Evolutionary conservation across 78 protist species (phyloP), one percentile per base, ranked within the genome.

Genomic region (Speleostelium caveatum): DNA sequence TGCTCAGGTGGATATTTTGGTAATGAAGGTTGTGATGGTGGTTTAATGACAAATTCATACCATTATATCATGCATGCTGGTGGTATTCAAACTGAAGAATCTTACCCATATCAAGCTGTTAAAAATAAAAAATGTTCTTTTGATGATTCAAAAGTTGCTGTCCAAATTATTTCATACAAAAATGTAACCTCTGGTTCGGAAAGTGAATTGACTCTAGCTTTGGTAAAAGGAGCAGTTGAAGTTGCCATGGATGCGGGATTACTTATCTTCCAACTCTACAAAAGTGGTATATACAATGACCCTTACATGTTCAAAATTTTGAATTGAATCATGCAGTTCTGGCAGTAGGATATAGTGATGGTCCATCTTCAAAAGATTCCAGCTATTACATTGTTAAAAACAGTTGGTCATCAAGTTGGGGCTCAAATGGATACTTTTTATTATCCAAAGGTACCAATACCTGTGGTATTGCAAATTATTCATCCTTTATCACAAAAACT

Each of bases 221-320:
- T 32, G 53, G 22, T 36, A 38, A 65, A 65, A n/a, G 78, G 76
- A 33, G 94, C 95, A 63, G 95, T 92, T 35, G 76, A 95, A 4
- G 94, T 95, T 0, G 97, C 95, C n/a, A 95, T 95, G 60, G 95
- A 95, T 67, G 97, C 97, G 6, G 71, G 69, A 74, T 86, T 58
- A 26, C 16, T 67, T 33, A n/a, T 86, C 39, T 95, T 95, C 94
- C 95, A 92, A 86, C 80, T 92, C 69, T 95, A 95, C 93, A 28
- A 45, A 6, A 10, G 53, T 45, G 53, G 53, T 45, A 45, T 45
- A 6, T 96, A 92, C 93, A 26, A 68, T 62, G 95, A 69, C 26
- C 90, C 90, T n/a, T n/a, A n/a, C n/a, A n/a, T n/a, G n/a, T n/a
- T n/a, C n/a, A n/a, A n/a, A 14, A 6, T n/a, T 19, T 4, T n/a